Base-by-base conservation (phyloP, 768 basidiomycete genomes). In the Tricholoma bakamatsutake region DNA sequence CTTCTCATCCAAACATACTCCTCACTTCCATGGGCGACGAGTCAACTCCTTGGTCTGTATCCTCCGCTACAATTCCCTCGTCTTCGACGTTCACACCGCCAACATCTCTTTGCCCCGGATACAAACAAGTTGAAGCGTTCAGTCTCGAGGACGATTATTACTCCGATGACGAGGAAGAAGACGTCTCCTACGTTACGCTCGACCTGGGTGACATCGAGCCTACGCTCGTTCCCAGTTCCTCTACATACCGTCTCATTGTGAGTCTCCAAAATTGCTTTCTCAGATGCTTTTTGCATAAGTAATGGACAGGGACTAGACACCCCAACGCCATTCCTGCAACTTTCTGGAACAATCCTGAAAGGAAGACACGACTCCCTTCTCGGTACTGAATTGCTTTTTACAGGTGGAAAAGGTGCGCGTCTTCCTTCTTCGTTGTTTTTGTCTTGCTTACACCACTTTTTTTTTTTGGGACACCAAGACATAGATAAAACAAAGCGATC, bases 351-450 rank as follows among this genome's bases (percentile, higher is more conserved):
- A 1, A 76, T 90, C 17, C 76, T 91, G 59, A 84, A 84, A 66
- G 90, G 90, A 0, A 71, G 75, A 35, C 83, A 90, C 57, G 81
- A 87, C 54, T 64, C 73, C 15, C 74, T 92, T 3, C 71, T 92
- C 2, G 90, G 90, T 2, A 87, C 87, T 0, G 90, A 93, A 62
- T 69, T 93, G 24, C 63, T 92, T 17, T 91, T 92, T 66, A 79
- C 81, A 0, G 89, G 90, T 54, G 78, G 77, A 33, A 83, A 83
- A 73, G 80, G 86, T 83, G 57, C 33, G 67, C 46, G 8, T 10
- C 21, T 28, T 28, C 18, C 2, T 24, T 43, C 3, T 8, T 31
- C 18, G 15, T 24, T 24, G 21, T 35, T 5, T 31, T 4, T 6
- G 12, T 7, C 18, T 33, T 17, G 21, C 35, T 39, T 2, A 17